Conservation (phyloP, 192 early-diverging fungal species). For the Kappamyces sp. region DNA sequence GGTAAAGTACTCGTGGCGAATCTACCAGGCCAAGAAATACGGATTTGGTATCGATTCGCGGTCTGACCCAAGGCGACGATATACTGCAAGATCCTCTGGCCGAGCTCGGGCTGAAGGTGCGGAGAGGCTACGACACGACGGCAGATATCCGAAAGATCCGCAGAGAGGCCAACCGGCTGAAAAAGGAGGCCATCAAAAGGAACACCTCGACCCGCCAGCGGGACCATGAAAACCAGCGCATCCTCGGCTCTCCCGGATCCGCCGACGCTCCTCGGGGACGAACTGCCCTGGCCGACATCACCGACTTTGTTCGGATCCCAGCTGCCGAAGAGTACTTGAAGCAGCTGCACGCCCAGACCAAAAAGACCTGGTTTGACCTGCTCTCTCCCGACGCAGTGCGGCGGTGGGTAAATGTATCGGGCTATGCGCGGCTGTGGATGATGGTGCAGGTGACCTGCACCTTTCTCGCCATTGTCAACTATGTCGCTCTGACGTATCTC, state of each 20-base stretch:
- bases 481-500: constrained; percentile 41
- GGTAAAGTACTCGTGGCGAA: constrained; percentile 36
- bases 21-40: constrained; percentile 40
- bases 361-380: constrained; percentile 36
- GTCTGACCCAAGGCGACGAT: constrained; percentile 30
- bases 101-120: constrained; percentile 39
- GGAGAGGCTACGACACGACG: constrained; percentile 39
- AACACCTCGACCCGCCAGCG: background rate
- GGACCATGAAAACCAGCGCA: constrained; percentile 2
- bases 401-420: constrained; percentile 32
- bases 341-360: constrained; percentile 26
- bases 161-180: constrained; percentile 35
- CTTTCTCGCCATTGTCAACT: constrained; percentile 43
- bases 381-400: constrained; percentile 41
- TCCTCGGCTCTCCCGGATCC: background rate
- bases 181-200: background rate
- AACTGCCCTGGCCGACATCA: background rate
- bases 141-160: constrained; percentile 46
- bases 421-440: constrained; percentile 45
- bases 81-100: constrained; percentile 44
- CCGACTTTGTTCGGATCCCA: constrained; percentile 21
- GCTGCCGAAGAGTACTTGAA: constrained; percentile 39
- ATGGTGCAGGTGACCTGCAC: constrained; percentile 45
- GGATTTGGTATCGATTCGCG: constrained; percentile 32
- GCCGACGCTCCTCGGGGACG: too few species aligned